Evolutionary conservation across 140 eudicot species (phyloP), one percentile per base, ranked within the genome.

Genomic region (Oenanthe javanica): DNA sequence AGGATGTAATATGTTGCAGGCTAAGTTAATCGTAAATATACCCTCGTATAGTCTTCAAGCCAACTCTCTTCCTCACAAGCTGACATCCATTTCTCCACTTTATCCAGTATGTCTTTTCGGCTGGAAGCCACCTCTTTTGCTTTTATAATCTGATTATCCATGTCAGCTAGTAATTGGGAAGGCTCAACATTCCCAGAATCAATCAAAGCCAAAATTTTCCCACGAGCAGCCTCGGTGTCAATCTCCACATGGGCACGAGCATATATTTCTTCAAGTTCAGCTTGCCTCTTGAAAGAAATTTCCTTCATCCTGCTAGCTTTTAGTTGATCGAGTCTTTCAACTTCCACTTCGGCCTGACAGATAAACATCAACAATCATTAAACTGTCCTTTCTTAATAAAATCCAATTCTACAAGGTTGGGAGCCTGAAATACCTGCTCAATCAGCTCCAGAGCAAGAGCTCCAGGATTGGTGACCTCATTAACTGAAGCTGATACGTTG

Each of bases 41-140:
- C 78, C 78, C 61, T 75, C 27, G 2, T 75, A 45, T 75, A 75
- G 45, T 96, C 99, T 77, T 96, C 99, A 81, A 96, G 99, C 99
- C 99, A 96, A 75, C 96, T 93, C 86, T 96, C 99, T 87, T 96
- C 99, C 84, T 96, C 70, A 77, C 71, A 77, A 77, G 71, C 48
- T 18, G 51, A 86, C 98, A 96, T 96, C 99, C 99, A 96, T 57
- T 91, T 96, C 83, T 96, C 99, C n/a, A 96, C 98, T 84, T 91
- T 96, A 81, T 96, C 99, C 87, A 96, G 83, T 78, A 96, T 96
- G 45, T 96, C 99, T 84, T 90, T 96, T 81, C 99, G 82, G 85
- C 97, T 91, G 31, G 84, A 79, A 78, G 99, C 92, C 88, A 91
- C 99, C 85, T 96, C 97, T 89, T 93, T 96, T 40, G 99, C 99